Conservation (phyloP, 805 yeast genomes). For the Debaryomyces tyrocola region DNA sequence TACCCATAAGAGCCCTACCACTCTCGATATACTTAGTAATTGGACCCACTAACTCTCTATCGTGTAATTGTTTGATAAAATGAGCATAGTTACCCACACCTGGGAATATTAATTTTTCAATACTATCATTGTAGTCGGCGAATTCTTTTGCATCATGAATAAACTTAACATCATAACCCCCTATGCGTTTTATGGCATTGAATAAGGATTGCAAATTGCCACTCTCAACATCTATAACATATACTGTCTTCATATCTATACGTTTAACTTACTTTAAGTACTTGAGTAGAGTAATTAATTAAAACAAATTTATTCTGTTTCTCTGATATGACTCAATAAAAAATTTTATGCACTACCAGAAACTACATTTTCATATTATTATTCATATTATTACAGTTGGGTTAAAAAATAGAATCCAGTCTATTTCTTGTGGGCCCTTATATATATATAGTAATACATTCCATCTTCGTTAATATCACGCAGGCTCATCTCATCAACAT, state of each 20-base stretch:
- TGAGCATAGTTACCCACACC: constrained; percentile 99
- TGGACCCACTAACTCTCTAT: constrained; percentile 64
- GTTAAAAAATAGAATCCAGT: background rate
- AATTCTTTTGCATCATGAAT: constrained; percentile 62
- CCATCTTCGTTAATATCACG: constrained; percentile 8
- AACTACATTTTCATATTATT: background rate
- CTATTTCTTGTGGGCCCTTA: constrained; percentile 22
- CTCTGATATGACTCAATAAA: background rate
- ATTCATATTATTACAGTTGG: background rate
- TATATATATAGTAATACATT: constrained; percentile 24
- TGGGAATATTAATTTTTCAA: constrained; percentile 72
- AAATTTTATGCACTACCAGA: background rate
- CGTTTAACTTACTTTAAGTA: too few relatives aligned
- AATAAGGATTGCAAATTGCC: constrained; percentile 89
- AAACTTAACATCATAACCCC: constrained; percentile 60
- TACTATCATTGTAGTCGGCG: constrained; percentile 36
- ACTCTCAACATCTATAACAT: constrained; percentile 88
- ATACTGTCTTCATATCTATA: constrained; percentile 28
- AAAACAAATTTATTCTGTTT: background rate
- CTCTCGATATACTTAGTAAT: constrained; percentile 62
- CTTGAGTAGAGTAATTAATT: background rate
- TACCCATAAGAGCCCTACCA: constrained; percentile 93
- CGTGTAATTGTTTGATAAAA: constrained; percentile 69
- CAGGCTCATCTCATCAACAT: constrained; percentile 9
- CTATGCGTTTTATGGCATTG: constrained; percentile 80